These are phyloP conservation scores for Trichophyton benhamiae DNA, from an alignment of 2,329 filamentous ascomycete species.

Conservation along the genomic window DNA sequence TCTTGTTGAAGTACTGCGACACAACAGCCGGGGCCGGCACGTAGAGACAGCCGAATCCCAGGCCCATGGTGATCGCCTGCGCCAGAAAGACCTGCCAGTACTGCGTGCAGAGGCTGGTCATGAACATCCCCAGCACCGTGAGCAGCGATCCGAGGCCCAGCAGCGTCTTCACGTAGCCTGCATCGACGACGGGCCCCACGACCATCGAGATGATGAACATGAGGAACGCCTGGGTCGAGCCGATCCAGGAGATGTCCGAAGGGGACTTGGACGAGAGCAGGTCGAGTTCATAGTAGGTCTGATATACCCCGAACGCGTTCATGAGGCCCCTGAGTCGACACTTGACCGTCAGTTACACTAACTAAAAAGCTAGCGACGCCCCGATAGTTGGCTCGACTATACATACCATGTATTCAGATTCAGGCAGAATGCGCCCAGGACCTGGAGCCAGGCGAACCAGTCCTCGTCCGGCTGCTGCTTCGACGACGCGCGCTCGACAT, in stretches of 20 bases:
- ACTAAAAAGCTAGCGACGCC: too few species aligned
- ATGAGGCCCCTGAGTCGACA: slow-evolving; percentile 34
- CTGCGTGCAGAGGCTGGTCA: slow-evolving; percentile 37
- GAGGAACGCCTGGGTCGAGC: slow-evolving; percentile 41
- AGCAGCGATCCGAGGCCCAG: slow-evolving; percentile 35
- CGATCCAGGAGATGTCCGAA: slow-evolving; percentile 41
- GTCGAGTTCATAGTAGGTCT: slow-evolving; percentile 40
- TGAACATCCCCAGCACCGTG: slow-evolving; percentile 42
- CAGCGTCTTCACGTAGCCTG: slow-evolving; percentile 37
- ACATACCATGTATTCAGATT: background rate
- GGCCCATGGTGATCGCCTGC: slow-evolving; percentile 40
- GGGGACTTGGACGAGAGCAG: slow-evolving; percentile 32
- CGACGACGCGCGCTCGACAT: background rate
- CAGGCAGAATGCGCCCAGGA: background rate
- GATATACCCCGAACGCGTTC: slow-evolving; percentile 42
- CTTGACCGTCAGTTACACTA: background rate
- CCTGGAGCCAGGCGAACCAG: background rate
- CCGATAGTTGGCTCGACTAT: too few species aligned
- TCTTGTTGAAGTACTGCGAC: slow-evolving; percentile 51
- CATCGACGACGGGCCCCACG: slow-evolving; percentile 42
- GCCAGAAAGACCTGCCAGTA: slow-evolving; percentile 44
- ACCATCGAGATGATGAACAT: slow-evolving; percentile 40
- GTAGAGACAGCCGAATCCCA: slow-evolving; percentile 51
- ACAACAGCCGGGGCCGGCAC: slow-evolving; percentile 52
- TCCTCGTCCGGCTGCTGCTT: background rate